Evolutionary conservation across 305 asterid species (phyloP), one percentile per base, ranked within the genome.

Genomic region (Fraxinus ornus): DNA sequence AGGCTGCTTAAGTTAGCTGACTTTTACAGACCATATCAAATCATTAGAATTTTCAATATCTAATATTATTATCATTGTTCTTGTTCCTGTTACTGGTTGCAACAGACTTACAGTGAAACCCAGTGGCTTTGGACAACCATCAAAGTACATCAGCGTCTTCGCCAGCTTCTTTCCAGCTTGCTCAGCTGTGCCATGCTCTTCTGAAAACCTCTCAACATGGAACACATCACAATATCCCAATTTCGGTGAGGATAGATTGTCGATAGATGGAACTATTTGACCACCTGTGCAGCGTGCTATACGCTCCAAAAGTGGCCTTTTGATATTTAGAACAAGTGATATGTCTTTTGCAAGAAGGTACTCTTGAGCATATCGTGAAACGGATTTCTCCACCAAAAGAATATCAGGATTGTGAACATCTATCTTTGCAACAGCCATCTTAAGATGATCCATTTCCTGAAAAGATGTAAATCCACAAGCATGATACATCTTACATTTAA

Each of bases 381-480:
- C 99, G 37, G 99, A 93, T 92, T 94, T 96, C 93, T 96, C 99
- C 84, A 96, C 99, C 91, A 96, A 89, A 84, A 96, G 97, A 85
- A 96, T 90, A 88, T 92, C 91, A 72, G 99, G 99, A 76, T 89
- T 88, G 71, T 94, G 98, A 44, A 93, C 94, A 88, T 88, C 95
- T 79, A 96, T 94, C 89, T 91, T 96, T 60, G 99, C 95, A 80
- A 96, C 98, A 84, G 98, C 98, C 99, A 96, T 96, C 91, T 96
- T 96, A 81, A 96, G 94, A 94, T 96, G 98, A 91, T 96, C 99
- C 98, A 91, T 96, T 87, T 96, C 99, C 98, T 96, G 91, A 70
- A 84, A 83, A 77, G 75, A 83, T 47, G 81, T 10, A 62, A 77
- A 77, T 74, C 70, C 80, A 78, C 64, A 79, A 87, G 88, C 19